Percentiles rank a stretch among this genome's conserved stretches.
These are phyloP conservation scores for Diaporthe vexans DNA, from an alignment of 2,329 filamentous ascomycete species.

Conservation along the genomic window DNA sequence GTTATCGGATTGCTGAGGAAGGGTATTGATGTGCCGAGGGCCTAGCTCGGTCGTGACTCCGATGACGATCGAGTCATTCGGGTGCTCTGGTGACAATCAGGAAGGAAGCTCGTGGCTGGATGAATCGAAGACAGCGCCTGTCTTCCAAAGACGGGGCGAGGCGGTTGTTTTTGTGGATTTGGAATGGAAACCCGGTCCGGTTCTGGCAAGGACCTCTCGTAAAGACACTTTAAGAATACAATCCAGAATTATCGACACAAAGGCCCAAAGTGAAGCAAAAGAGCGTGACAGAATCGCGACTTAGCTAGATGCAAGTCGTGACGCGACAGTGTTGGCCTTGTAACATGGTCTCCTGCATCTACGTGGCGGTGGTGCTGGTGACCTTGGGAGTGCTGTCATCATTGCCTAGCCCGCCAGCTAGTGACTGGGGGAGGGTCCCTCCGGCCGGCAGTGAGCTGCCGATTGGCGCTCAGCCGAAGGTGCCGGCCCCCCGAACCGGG, in stretches of 20 bases:
- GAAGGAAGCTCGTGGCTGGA: neutral
- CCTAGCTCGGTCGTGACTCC: neutral
- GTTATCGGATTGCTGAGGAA: neutral
- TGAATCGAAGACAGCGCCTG: constrained; percentile 33
- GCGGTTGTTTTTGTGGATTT: constrained; percentile 26
- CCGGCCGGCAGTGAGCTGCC: constrained; percentile 12
- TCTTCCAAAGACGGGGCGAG: constrained; percentile 22
- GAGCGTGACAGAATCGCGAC: constrained; percentile 26
- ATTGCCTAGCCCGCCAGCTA: constrained; percentile 7
- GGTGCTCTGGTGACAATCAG: constrained; percentile 18
- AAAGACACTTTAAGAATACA: constrained; percentile 7
- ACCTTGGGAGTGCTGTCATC: constrained; percentile 25
- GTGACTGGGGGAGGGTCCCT: constrained; percentile 7
- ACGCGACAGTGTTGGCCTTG: constrained; percentile 19
- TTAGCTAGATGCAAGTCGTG: constrained; percentile 13
- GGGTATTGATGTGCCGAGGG: neutral
- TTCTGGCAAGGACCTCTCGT: neutral
- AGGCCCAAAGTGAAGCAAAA: constrained; percentile 24
- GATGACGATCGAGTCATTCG: neutral
- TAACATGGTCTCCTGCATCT: neutral
- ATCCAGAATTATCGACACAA: constrained; percentile 15
- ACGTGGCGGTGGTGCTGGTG: constrained; percentile 20
- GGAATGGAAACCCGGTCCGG: constrained; percentile 12
- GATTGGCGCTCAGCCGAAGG: constrained; percentile 2
- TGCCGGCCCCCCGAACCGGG: neutral